A percentile compares a stretch with the other conserved stretches of the same genome.
Evolutionary conservation across 345 rosid genomes (phyloP).

Genomic region (Pugionium cornutum): DNA sequence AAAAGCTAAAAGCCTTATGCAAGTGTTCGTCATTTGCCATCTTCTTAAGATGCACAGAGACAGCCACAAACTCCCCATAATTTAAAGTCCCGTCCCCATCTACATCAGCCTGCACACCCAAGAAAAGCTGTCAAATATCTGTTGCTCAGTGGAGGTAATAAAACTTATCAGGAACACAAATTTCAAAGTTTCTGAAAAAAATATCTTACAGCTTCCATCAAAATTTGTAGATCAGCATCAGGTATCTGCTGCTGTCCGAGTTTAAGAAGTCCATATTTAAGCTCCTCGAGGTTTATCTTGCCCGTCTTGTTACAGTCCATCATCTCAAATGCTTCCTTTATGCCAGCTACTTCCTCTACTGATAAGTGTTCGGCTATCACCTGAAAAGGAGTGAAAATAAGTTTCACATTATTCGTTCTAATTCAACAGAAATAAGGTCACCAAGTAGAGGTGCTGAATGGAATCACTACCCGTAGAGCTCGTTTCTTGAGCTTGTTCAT

Average conservation of each 20-base stretch:
- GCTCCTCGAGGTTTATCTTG: slow-evolving; percentile 74
- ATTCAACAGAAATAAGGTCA: background rate
- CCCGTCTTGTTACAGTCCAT: slow-evolving; percentile 71
- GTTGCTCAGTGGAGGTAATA: slow-evolving; percentile 17
- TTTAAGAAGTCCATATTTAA: slow-evolving; percentile 69
- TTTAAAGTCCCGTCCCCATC: slow-evolving; percentile 81
- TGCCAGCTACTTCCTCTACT: slow-evolving; percentile 89
- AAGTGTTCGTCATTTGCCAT: slow-evolving; percentile 91
- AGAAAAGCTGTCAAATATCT: background rate
- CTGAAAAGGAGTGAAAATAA: slow-evolving; percentile 40
- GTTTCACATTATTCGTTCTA: background rate
- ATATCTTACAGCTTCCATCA: slow-evolving; percentile 85
- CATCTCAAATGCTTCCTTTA: slow-evolving; percentile 78
- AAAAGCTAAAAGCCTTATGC: slow-evolving; percentile 83
- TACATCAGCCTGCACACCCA: slow-evolving; percentile 67
- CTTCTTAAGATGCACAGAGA: slow-evolving; percentile 80
- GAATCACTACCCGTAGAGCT: slow-evolving; percentile 70
- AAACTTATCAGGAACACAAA: slow-evolving; percentile 2
- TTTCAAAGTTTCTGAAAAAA: background rate
- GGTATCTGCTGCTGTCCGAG: slow-evolving; percentile 77
- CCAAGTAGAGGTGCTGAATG: background rate
- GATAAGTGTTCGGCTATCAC: slow-evolving; percentile 93
- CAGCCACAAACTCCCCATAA: slow-evolving; percentile 84
- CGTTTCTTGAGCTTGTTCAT: slow-evolving; percentile 45
- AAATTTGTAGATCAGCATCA: slow-evolving; percentile 74